Conservation (phyloP, 495 filamentous ascomycete genomes). For the Tuber aestivum region DNA sequence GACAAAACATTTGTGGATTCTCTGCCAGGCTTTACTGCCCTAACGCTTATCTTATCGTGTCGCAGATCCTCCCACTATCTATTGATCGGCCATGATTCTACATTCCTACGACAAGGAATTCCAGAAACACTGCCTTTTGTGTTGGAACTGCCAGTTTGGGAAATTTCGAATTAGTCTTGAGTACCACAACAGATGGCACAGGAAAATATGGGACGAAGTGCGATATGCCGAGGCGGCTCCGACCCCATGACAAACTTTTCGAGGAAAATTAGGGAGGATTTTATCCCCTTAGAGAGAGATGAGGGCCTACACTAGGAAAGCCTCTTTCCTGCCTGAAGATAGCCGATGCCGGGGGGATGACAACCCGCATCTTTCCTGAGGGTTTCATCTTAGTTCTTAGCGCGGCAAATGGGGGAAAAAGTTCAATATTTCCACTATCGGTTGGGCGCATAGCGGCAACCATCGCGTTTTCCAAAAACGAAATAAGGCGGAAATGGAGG, state of each 20-base stretch:
- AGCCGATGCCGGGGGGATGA: not conserved
- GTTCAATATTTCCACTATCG: not conserved
- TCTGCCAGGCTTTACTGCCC: not conserved
- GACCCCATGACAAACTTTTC: not conserved
- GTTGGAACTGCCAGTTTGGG: not conserved
- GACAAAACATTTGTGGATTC: not conserved
- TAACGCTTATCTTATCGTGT: not conserved
- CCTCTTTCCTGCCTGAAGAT: not conserved
- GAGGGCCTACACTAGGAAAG: not conserved
- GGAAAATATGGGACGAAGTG: not conserved
- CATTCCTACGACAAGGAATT: not conserved
- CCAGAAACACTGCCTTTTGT: not conserved
- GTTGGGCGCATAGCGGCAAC: not conserved
- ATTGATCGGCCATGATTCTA: not conserved
- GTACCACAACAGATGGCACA: not conserved
- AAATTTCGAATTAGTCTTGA: not conserved
- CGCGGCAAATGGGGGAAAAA: not conserved
- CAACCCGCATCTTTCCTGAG: not conserved
- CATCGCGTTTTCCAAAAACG: not conserved
- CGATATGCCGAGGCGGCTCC: not conserved
- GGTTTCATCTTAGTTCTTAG: not conserved
- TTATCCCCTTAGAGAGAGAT: not conserved
- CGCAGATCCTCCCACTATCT: not conserved
- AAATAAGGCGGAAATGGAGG: not conserved
- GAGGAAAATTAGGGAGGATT: too few species aligned